Conservation (phyloP, 73 alveolate genomes). For the Paramecium octaurelia region DNA sequence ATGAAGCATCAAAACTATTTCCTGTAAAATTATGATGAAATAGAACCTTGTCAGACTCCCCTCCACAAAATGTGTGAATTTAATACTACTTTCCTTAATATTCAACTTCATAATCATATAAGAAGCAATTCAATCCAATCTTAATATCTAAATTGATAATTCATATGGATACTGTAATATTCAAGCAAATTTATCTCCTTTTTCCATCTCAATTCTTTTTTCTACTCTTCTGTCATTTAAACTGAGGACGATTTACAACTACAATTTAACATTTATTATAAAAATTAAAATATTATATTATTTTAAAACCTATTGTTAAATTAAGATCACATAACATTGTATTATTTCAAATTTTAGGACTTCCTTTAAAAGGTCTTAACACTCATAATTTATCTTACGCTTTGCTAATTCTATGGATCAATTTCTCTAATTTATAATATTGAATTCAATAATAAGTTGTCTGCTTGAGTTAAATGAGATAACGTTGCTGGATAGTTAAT, state of each 20-base stretch:
- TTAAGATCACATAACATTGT: conserved; percentile 3
- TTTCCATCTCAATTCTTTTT: neutral
- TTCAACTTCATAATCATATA: neutral
- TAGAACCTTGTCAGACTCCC: neutral
- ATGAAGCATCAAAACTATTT: neutral
- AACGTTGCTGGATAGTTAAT: neutral
- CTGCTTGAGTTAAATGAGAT: neutral
- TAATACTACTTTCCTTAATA: neutral
- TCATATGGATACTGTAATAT: neutral
- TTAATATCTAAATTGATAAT: neutral
- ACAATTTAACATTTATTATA: neutral
- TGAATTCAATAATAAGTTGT: neutral
- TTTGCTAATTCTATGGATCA: neutral
- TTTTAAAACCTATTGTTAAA: neutral
- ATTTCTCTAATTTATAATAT: neutral
- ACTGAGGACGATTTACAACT: neutral
- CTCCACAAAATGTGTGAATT: conserved; percentile 32
- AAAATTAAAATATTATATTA: neutral
- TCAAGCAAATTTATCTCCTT: conserved; percentile 13
- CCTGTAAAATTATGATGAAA: neutral
- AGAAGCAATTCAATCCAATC: neutral
- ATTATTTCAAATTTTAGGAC: neutral
- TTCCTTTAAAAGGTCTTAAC: neutral
- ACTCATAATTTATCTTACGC: neutral
- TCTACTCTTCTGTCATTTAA: neutral